Evolutionary conservation across 768 basidiomycete species (phyloP).

Genomic region (Amanita inopinata): DNA sequence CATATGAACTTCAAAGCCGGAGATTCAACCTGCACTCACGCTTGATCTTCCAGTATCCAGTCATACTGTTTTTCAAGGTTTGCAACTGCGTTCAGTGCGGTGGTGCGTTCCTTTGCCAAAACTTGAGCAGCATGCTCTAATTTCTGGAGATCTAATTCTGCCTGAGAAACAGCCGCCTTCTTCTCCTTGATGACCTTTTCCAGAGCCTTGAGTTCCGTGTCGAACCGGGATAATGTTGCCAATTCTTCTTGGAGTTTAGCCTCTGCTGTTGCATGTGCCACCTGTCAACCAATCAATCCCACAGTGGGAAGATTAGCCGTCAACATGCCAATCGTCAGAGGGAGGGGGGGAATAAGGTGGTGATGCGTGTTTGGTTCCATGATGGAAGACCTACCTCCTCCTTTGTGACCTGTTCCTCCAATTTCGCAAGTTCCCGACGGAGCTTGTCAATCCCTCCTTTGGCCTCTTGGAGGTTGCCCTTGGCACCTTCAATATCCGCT

Average conservation of each 20-base stretch:
- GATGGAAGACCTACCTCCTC: slow-evolving; percentile 30
- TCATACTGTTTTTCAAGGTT: slow-evolving; percentile 74
- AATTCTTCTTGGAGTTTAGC: slow-evolving; percentile 73
- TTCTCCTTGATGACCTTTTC: slow-evolving; percentile 76
- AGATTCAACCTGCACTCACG: slow-evolving; percentile 41
- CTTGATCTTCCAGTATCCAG: slow-evolving; percentile 85
- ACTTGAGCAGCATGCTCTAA: slow-evolving; percentile 60
- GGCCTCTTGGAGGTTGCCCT: slow-evolving; percentile 31
- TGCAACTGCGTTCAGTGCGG: slow-evolving; percentile 39
- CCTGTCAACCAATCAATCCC: no score
- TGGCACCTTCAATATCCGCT: slow-evolving; percentile 53
- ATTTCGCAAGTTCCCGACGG: slow-evolving; percentile 51
- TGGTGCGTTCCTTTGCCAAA: slow-evolving; percentile 54
- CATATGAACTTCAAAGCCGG: background rate
- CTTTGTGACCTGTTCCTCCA: slow-evolving; percentile 37
- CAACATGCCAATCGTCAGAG: no score
- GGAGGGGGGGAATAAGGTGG: no score
- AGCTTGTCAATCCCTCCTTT: slow-evolving; percentile 40
- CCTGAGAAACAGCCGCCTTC: slow-evolving; percentile 58
- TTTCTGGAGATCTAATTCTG: slow-evolving; percentile 55
- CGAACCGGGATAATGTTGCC: slow-evolving; percentile 80
- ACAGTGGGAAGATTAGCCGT: no score
- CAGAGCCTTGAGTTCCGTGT: slow-evolving; percentile 77
- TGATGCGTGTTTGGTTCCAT: no score
- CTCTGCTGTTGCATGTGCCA: slow-evolving; percentile 54